Evolutionary conservation across 306 rosid genomes (phyloP).

Genomic region (Citrullus colocynthis): DNA sequence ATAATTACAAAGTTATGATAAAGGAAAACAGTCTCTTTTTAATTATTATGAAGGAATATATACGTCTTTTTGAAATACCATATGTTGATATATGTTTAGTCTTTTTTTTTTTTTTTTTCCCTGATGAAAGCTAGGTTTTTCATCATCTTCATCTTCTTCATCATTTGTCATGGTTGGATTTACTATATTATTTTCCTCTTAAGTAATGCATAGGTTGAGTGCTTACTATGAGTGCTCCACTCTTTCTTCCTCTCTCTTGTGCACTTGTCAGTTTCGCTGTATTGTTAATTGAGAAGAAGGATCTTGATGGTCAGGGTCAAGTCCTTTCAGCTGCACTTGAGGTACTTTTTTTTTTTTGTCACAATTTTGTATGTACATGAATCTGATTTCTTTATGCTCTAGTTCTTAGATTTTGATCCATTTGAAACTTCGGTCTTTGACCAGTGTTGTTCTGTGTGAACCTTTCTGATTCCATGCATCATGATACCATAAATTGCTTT

Average conservation of each 20-base stretch:
- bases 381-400: neutral
- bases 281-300: slow-evolving; percentile 60
- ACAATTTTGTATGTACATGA: neutral
- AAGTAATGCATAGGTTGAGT: neutral
- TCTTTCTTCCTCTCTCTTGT: neutral
- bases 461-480: neutral
- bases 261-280: slow-evolving; percentile 49
- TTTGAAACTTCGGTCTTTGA: neutral
- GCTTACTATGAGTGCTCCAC: neutral
- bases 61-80: neutral
- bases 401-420: neutral
- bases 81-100: no score
- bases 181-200: neutral
- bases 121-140: neutral
- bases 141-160: neutral
- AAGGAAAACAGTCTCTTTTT: neutral
- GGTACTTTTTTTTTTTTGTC: slow-evolving; percentile 30
- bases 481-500: neutral
- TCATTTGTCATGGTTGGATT: neutral
- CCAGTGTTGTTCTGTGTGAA: neutral
- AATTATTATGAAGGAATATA: neutral
- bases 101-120: neutral
- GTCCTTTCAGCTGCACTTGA: slow-evolving; percentile 87
- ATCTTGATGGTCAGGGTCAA: slow-evolving; percentile 87
- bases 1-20: neutral